Percentiles rank a stretch among this genome's conserved stretches.
Conservation (phyloP, 768 basidiomycete species). For the Hortiboletus campestris region DNA sequence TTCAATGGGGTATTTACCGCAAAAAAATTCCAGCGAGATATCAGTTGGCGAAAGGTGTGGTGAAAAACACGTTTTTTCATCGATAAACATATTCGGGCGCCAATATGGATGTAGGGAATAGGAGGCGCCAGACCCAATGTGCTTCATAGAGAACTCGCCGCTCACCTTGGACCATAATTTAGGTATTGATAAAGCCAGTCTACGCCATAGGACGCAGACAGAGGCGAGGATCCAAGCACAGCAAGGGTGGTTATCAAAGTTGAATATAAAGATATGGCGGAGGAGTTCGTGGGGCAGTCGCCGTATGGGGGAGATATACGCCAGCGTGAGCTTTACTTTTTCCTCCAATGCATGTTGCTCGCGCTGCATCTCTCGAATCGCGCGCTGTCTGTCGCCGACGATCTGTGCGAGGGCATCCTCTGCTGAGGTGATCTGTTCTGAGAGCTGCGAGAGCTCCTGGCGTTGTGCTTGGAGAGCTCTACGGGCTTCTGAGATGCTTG, state of each 20-base stretch:
- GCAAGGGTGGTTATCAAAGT: conserved; percentile 69
- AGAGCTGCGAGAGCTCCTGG: conserved; percentile 32
- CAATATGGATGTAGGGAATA: conserved; percentile 10
- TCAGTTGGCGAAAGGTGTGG: background rate
- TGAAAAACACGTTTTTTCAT: too few species aligned
- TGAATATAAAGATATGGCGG: conserved; percentile 66
- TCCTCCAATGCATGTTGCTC: conserved; percentile 51
- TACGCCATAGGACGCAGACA: conserved; percentile 67
- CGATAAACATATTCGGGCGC: conserved; percentile 14
- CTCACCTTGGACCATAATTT: conserved; percentile 75
- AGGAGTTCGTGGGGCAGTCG: conserved; percentile 72
- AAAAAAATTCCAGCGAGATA: background rate
- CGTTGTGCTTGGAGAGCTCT: conserved; percentile 38
- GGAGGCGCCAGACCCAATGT: conserved; percentile 1
- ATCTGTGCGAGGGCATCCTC: conserved; percentile 58
- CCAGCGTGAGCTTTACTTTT: conserved; percentile 47
- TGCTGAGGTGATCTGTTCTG: conserved; percentile 48
- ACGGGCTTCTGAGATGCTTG: conserved; percentile 52
- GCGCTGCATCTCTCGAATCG: conserved; percentile 52
- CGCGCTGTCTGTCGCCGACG: conserved; percentile 49
- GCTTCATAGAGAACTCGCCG: conserved; percentile 8
- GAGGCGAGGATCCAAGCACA: conserved; percentile 74
- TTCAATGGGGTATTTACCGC: conserved; percentile 1
- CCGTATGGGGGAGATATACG: conserved; percentile 72
- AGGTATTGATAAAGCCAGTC: conserved; percentile 63